Percentiles rank a stretch among this genome's conserved stretches.
Conservation (phyloP, 2,329 filamentous ascomycete species). For the Ophiocordyceps australis region DNA sequence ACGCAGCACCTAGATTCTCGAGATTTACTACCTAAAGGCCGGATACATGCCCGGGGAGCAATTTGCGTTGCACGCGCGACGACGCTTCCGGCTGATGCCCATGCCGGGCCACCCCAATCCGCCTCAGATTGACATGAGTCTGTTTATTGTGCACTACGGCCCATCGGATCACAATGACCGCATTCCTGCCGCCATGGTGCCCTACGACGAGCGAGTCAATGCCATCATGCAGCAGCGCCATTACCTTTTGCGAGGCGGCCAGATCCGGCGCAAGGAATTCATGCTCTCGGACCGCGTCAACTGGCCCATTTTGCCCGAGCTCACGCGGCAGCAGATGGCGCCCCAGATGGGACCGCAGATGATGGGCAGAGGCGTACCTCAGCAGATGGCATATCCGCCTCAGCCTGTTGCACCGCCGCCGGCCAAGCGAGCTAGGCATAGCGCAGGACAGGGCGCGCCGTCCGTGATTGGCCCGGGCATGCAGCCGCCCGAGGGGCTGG, state of each 20-base stretch:
- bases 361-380: slow-evolving; percentile 30
- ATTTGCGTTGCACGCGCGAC: slow-evolving; percentile 58
- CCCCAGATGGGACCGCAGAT: slow-evolving; percentile 28
- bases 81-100: slow-evolving; percentile 72
- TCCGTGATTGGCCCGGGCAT: slow-evolving; percentile 17
- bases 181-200: slow-evolving; percentile 50
- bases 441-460: slow-evolving; percentile 18
- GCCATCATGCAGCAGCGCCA: slow-evolving; percentile 39
- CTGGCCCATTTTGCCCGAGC: slow-evolving; percentile 65
- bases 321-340: slow-evolving; percentile 30
- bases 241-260: slow-evolving; percentile 56
- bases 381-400: slow-evolving; percentile 44
- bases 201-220: slow-evolving; percentile 42
- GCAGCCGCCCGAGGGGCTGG: slow-evolving; percentile 37
- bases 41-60: slow-evolving; percentile 67
- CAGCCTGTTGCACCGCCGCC: slow-evolving; percentile 31
- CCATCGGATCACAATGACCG: slow-evolving; percentile 57
- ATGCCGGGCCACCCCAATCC: slow-evolving; percentile 50
- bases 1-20: slow-evolving; percentile 45
- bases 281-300: slow-evolving; percentile 79
- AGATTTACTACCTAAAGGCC: slow-evolving; percentile 67
- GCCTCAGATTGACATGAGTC: slow-evolving; percentile 55
- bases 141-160: slow-evolving; percentile 88
- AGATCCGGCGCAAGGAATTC: slow-evolving; percentile 80
- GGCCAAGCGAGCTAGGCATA: slow-evolving; percentile 33